Base-by-base conservation (phyloP, 495 filamentous ascomycete species). In the Saxophila tyrrhenica region DNA sequence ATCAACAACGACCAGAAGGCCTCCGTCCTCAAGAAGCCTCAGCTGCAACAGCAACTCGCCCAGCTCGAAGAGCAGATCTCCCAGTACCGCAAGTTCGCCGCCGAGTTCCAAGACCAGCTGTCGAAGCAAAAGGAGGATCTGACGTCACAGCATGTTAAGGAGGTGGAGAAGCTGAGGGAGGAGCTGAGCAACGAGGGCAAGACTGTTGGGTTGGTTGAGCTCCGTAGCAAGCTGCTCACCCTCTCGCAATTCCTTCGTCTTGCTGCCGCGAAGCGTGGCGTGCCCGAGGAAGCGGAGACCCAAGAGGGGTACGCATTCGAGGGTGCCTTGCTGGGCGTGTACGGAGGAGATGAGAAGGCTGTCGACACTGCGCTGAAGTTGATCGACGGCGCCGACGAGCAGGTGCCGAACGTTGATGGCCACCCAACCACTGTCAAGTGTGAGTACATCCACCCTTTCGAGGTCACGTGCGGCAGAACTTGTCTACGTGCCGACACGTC, bases 1-100 rank as follows among this genome's bases (percentile, higher is more conserved):
- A 90, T 99, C 75, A 99, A 97, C 66, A 59, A 70, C 61, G 94
- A 99, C 69, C 89, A 97, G 69, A 94, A 89, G 68, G 82, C 85
- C 8, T 86, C 95, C 70, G 80, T 82, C 22, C 70, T 84, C 57
- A 94, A 94, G 78, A 97, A 95, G 65, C 91, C 92, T n/a, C 68
- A 75, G 16, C 80, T 96, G 15, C 85, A 88, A 63, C 78, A 80
- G 24, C 77, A 84, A 58, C 72, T 89, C 46, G 68, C 76, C 23
- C 84, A 92, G 69, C 70, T 87, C 25, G 86, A 92, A 65, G 88
- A 94, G 59, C 87, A 96, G 69, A 75, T 96, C 42, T 71, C 78
- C 15, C 81, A 85, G 63, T 89, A 86, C 74, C 88, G 85, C 72
- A 84, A 89, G 67, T 76, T 95, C 56, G 84, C 89, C 52, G 73